Evolutionary conservation across 306 rosid genomes (phyloP), one percentile per base, ranked within the genome.

Genomic region (Medicago arabica): DNA sequence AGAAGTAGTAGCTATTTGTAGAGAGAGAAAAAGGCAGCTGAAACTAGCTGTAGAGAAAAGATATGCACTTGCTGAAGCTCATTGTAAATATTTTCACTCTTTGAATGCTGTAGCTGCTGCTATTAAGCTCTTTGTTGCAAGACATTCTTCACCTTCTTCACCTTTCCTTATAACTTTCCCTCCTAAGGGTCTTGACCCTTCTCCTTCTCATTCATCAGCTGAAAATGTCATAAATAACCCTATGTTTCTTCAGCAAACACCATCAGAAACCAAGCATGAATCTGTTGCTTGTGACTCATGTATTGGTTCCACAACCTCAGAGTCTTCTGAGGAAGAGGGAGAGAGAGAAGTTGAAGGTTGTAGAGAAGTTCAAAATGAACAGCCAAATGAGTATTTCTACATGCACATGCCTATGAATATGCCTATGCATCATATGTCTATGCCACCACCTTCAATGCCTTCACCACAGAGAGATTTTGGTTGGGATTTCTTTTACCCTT

Each of bases 401-500:
- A 92, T 92, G 99, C 92, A 85, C 16, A 88, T 95, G 88, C 87
- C 92, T 70, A 80, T 80, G 40, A 81, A 85, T 49, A 89, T 93
- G 87, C 84, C 89, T 39, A 57, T 72, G 43, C 78, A 85, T 40
- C n/a, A 28, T 58, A 28, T 58, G 64, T 46, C 51, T 46, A 46
- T 46, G 51, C 51, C 51, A 13, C 87, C 88, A 13, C 78, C 85
- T 14, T 54, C 84, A 80, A 85, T 89, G 93, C 91, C 91, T 65
- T 90, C 98, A 2, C 96, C 97, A 2, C 92, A 85, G 69, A 85
- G 87, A 65, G 97, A 92, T 75, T 95, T 92, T 73, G 97, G 88
- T 67, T 95, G 99, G 97, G 99, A 95, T 68, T 92, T 90, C 80
- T 95, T 95, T 78, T 87, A 95, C 85, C 98, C 98, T 17, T 92